Evolutionary conservation across 2,329 filamentous ascomycete species (phyloP).

Genomic region (Alternaria postmessia): DNA sequence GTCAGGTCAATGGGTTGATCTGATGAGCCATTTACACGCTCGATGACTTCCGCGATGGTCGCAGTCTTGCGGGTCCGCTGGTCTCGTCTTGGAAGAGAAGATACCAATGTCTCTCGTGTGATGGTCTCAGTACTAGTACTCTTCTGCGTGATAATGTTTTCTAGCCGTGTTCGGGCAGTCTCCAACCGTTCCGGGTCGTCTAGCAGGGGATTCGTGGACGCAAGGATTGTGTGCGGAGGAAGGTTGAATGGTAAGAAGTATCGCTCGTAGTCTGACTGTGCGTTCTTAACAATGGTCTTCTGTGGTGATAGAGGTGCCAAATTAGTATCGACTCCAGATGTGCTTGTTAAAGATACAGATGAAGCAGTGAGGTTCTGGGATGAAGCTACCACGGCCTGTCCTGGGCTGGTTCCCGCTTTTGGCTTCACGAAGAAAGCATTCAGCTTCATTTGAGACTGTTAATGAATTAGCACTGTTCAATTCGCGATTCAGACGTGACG

Average conservation of each 20-base stretch:
- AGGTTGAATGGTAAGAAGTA: constrained; percentile 84
- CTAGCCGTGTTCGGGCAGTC: constrained; percentile 38
- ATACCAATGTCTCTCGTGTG: constrained; percentile 27
- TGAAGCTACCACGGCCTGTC: constrained; percentile 41
- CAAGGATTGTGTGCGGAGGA: constrained; percentile 75
- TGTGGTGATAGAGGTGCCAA: constrained; percentile 43
- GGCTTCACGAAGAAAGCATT: constrained; percentile 57
- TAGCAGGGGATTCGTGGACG: constrained; percentile 57
- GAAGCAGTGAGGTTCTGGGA: constrained; percentile 43
- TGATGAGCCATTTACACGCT: constrained; percentile 54
- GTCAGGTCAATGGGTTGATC: constrained; percentile 56
- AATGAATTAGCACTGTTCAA: constrained; percentile 24
- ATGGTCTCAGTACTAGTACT: constrained; percentile 23
- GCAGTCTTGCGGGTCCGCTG: constrained; percentile 28
- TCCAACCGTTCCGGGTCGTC: constrained; percentile 39
- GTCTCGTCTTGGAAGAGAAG: constrained; percentile 21
- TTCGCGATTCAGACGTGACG: constrained; percentile 6
- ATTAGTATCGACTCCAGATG: constrained; percentile 35
- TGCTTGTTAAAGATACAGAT: constrained; percentile 36
- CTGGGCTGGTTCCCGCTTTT: constrained; percentile 42
- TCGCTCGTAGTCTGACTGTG: constrained; percentile 60
- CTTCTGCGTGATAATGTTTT: constrained; percentile 31
- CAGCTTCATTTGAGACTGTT: constrained; percentile 52
- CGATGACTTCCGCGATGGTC: constrained; percentile 51
- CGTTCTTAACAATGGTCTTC: constrained; percentile 43